Evolutionary conservation across 1,139 yeast species (phyloP).

Genomic region (Taphrina pruni): DNA sequence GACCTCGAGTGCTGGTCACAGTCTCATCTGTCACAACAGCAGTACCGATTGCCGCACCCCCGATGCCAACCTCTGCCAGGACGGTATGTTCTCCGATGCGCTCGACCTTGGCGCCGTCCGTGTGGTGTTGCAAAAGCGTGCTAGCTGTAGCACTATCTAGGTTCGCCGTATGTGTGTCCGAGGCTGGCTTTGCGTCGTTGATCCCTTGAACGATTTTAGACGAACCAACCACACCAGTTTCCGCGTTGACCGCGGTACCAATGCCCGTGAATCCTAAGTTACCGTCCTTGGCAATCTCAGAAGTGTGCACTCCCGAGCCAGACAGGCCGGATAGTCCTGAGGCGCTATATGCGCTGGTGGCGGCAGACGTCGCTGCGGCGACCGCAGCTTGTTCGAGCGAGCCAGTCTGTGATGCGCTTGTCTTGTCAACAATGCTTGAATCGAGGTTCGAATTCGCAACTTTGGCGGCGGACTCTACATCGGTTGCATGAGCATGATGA

Average conservation of each 20-base stretch:
- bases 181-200: slow-evolving; percentile 16
- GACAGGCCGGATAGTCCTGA: slow-evolving; percentile 26
- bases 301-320: slow-evolving; percentile 7
- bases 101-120: slow-evolving; percentile 36
- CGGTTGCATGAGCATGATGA: not conserved
- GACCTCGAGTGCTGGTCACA: slow-evolving; percentile 10
- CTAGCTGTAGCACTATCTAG: slow-evolving; percentile 27
- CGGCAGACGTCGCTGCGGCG: slow-evolving; percentile 40
- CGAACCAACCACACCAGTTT: slow-evolving; percentile 37
- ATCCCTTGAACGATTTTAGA: slow-evolving; percentile 33
- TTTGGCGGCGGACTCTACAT: not conserved
- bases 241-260: slow-evolving; percentile 37
- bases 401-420: not conserved
- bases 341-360: slow-evolving; percentile 35
- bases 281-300: slow-evolving; percentile 18
- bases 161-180: slow-evolving; percentile 37
- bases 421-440: not conserved
- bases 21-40: slow-evolving; percentile 38
- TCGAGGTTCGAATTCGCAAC: not conserved
- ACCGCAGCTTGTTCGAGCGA: slow-evolving; percentile 36
- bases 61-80: slow-evolving; percentile 38
- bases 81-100: slow-evolving; percentile 37
- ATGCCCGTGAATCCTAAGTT: slow-evolving; percentile 31
- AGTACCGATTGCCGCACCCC: slow-evolving; percentile 38
- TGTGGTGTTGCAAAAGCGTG: slow-evolving; percentile 18